phyloP scores from a whole-genome alignment of 208 protist genomes.

The Perkinsela sp. region DNA sequence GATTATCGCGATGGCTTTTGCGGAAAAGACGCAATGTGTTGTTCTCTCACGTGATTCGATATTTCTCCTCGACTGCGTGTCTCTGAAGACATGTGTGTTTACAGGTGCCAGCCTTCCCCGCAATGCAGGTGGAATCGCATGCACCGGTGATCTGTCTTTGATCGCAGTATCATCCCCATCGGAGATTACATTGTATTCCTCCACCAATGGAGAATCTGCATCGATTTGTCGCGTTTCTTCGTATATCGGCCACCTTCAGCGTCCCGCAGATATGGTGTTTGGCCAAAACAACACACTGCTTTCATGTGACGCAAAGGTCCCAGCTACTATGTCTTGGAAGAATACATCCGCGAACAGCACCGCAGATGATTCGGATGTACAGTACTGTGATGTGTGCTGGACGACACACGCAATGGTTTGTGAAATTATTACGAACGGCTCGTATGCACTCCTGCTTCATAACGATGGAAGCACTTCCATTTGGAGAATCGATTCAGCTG shows the following conservation, averaged over 20 bases:
- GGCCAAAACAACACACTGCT: neutral
- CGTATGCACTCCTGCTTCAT: neutral
- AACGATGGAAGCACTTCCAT: neutral
- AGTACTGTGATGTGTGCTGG: neutral
- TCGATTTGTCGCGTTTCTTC: neutral
- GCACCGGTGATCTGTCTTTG: neutral
- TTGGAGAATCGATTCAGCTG: neutral
- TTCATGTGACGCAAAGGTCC: neutral
- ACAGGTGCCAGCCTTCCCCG: neutral
- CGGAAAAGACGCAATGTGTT: neutral
- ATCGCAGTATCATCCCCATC: neutral
- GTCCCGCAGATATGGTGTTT: neutral
- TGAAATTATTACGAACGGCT: neutral
- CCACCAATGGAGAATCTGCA: neutral
- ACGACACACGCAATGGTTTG: neutral
- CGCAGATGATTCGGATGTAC: neutral
- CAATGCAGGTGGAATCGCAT: neutral
- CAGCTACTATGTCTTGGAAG: neutral
- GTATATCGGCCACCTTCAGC: neutral
- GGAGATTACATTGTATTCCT: neutral
- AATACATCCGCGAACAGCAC: neutral
- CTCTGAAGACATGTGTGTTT: neutral
- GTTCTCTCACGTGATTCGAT: neutral
- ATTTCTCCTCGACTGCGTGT: neutral
- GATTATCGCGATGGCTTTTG: neutral